Evolutionary conservation across 1,284 basidiomycete species (phyloP), one percentile per base, ranked within the genome.

Genomic region (Sparassis latifolia): DNA sequence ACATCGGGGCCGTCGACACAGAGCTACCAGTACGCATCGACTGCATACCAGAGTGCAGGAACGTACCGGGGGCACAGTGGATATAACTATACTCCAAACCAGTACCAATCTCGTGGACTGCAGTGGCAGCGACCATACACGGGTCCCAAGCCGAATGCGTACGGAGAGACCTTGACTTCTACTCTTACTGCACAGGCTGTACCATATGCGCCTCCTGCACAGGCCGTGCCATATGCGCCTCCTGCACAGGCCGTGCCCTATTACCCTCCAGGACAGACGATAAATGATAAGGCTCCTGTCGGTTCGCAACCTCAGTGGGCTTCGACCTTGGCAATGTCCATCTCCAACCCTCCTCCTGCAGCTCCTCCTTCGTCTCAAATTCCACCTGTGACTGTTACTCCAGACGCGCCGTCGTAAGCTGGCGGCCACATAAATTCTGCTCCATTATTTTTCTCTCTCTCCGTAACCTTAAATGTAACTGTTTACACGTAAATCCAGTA

Each of bases 51-150:
- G 37, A 0, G 45, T 47, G 9, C 52, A n/a, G 6, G 45, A n/a
- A 30, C 48, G 10, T 49, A 49, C 28, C 28, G 38, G 31, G 28
- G 44, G 33, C 47, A 51, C 42, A 28, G 41, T 12, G n/a, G 31
- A 35, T 41, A 45, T 31, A 41, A 39, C 10, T 42, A 48, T 10
- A 5, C 48, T 33, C 44, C 44, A 20, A 29, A 49, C 20, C 41
- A 49, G 35, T 31, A 12, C 32, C n/a, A 37, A 27, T 3, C 47
- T n/a, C 47, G 52, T 20, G 55, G 47, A 4, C 39, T 63, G 47
- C 58, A 59, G 42, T 63, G 62, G 62, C 60, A 63, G 44, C 49
- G 48, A 10, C 62, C 62, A 30, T 63, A 63, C 33, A 58, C 53
- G 27, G 62, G 60, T 4, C 60, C 62, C 9, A 58, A 52, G 48